Conservation (phyloP, 352 stramenopile genomes). For the Pythium biforme region DNA sequence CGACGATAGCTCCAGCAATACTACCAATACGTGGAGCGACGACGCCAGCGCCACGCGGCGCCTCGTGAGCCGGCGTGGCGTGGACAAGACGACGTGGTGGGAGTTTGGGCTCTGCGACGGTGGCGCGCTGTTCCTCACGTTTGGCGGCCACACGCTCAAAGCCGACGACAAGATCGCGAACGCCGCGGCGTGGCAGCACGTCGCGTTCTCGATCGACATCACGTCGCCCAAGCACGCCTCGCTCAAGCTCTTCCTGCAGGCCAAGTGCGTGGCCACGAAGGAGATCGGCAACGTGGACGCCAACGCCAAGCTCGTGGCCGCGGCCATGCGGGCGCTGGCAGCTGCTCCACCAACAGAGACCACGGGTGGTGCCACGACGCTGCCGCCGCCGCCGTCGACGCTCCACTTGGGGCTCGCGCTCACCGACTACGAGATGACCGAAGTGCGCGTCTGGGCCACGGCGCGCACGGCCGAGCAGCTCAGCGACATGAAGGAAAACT, state of each 20-base stretch:
- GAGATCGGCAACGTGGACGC: conserved; percentile 39
- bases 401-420: conserved; percentile 50
- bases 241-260: conserved; percentile 65
- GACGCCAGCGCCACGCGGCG: conserved; percentile 1
- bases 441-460: conserved; percentile 77
- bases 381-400: conserved; percentile 37
- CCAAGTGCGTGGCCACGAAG: conserved; percentile 46
- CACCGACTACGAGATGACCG: conserved; percentile 63
- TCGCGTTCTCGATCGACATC: conserved; percentile 69
- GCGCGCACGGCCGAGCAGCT: conserved; percentile 70
- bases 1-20: not conserved
- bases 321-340: conserved; percentile 12
- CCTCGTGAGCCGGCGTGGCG: conserved; percentile 17
- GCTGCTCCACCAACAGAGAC: no score
- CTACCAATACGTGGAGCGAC: conserved; percentile 1
- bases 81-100: conserved; percentile 35
- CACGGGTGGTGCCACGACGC: not conserved
- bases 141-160: conserved; percentile 41
- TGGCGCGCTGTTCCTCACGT: conserved; percentile 46
- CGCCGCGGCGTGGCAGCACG: conserved; percentile 55
- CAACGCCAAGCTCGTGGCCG: conserved; percentile 26
- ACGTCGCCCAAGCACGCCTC: conserved; percentile 42
- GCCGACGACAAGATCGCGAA: conserved; percentile 43
- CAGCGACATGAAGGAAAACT: conserved; percentile 86
- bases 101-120: conserved; percentile 44